Base-by-base conservation (phyloP, 108 stramenopile species). In the Cyclostephanos invisitatus region DNA sequence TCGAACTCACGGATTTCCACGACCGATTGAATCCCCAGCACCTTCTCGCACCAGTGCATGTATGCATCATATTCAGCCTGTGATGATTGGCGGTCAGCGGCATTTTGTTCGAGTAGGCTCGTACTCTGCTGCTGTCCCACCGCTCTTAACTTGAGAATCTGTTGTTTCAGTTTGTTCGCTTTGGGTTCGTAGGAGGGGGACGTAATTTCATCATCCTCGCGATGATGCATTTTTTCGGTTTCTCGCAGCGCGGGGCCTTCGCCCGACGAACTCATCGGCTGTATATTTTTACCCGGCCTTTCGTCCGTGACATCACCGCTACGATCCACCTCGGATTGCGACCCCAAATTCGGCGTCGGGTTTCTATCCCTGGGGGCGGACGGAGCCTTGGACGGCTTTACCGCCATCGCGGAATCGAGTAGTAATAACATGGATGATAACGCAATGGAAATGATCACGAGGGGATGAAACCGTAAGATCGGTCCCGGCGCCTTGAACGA, bases 1-100 rank as follows among this genome's bases (percentile, higher is more conserved):
- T 87, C 84, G 64, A 90, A 88, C 22, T 75, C 78, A 64, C 84
- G 78, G 47, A 92, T 85, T 75, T 86, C 84, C 37, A 92, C 67
- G 12, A 81, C 73, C 17, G 85, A 86, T 73, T 77, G 64, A 54
- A 91, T 87, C 9, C 87, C 87, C 48, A 85, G 62, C 0, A 83
- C 85, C 28, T 77, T 44, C 46, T 84, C 61, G 59, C 86, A 85
- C 89, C 89, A 90, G 18, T 67, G 67, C 75, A 87, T 72, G 70
- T 74, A 80, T 32, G 80, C 61, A 50, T 74, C 37, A 42, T 70
- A 74, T 47, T 77, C 76, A n/a, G 49, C 22, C 58, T 62, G 48
- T 18, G 49, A 7, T 27, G 66, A 49, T 29, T 49, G 51, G 0
- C 20, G 53, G 4, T 38, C 61, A 15, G 46, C 36, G 10, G 58